Conservation (phyloP, 306 rosid species). For the Geum urbanum region DNA sequence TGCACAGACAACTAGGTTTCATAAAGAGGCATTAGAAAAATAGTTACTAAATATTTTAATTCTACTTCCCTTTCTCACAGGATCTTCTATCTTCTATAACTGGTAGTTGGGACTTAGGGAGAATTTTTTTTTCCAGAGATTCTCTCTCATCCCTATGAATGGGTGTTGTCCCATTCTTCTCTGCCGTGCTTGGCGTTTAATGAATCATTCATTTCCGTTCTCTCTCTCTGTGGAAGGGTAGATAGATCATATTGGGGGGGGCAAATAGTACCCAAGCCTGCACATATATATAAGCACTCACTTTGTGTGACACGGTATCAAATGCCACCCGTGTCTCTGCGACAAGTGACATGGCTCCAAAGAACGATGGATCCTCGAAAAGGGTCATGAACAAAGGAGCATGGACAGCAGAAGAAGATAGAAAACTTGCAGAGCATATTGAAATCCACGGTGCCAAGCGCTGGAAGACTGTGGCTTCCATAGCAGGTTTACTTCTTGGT, state of each 20-base stretch:
- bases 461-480: constrained; percentile 49
- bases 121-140: not conserved
- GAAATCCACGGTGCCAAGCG: constrained; percentile 54
- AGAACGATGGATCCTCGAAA: constrained; percentile 25
- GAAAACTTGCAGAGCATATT: constrained; percentile 44
- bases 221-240: constrained; percentile 19
- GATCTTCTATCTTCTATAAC: not conserved
- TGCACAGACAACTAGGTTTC: not conserved
- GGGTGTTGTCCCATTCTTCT: no score
- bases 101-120: constrained; percentile 20
- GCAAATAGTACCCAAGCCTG: not conserved
- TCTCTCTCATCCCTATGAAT: constrained; percentile 9
- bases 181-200: no score
- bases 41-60: not conserved
- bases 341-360: constrained; percentile 39
- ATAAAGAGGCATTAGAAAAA: not conserved
- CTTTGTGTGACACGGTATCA: not conserved
- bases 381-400: constrained; percentile 44
- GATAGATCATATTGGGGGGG: not conserved
- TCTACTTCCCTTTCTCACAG: constrained; percentile 1
- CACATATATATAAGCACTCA: not conserved
- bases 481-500: constrained; percentile 34
- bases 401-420: constrained; percentile 62
- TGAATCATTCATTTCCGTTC: no score
- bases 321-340: not conserved